A percentile compares a stretch with the other conserved stretches of the same genome.
These are phyloP conservation scores for Elongisporangium prolatum DNA, from an alignment of 352 stramenopile genomes.

Conservation along the genomic window DNA sequence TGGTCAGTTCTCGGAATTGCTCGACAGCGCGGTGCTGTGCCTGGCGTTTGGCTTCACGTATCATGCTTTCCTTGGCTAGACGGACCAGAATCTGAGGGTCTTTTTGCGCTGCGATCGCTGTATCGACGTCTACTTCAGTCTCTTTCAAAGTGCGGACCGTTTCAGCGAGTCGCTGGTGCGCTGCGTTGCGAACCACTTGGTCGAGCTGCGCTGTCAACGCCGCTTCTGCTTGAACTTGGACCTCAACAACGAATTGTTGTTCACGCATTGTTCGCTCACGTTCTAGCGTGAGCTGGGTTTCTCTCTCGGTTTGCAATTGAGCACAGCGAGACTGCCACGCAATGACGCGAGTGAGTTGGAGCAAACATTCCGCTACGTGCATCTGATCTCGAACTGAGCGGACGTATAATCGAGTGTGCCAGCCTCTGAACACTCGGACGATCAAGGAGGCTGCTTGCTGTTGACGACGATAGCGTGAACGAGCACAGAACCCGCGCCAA, in stretches of 20 bases:
- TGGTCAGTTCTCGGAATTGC: neutral
- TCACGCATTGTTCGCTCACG: neutral
- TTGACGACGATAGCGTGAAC: neutral
- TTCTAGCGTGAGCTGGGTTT: neutral
- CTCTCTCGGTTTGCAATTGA: neutral
- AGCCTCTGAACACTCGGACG: neutral
- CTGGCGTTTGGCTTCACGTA: neutral
- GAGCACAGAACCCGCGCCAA: neutral
- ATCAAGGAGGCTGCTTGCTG: neutral
- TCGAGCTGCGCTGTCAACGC: neutral
- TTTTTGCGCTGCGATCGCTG: neutral
- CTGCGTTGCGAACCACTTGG: slow-evolving; percentile 2
- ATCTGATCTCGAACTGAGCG: neutral
- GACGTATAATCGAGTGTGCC: neutral
- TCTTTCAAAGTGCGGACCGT: neutral
- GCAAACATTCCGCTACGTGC: neutral
- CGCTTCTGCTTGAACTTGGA: neutral
- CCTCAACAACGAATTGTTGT: neutral
- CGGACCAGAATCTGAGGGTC: neutral
- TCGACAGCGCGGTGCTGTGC: neutral
- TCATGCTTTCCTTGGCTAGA: neutral
- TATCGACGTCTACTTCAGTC: neutral
- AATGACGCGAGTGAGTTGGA: neutral
- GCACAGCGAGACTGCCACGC: neutral
- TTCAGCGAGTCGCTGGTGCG: slow-evolving; percentile 2